Conservation (phyloP, 805 yeast genomes). For the Candida peoriensis region DNA sequence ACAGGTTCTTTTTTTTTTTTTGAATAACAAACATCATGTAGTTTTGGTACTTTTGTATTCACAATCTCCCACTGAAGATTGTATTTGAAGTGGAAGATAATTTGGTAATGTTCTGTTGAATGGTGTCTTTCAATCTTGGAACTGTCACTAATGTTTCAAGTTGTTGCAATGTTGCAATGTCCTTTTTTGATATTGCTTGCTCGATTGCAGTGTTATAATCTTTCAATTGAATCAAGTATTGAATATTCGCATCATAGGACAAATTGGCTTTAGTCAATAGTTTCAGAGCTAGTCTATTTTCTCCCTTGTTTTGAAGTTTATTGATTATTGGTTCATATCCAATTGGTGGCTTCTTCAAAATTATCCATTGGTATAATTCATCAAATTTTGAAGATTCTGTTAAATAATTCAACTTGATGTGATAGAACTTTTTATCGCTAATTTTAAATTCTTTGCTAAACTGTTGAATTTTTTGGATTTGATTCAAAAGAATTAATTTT, state of each 20-base stretch:
- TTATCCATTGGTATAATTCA: conserved; percentile 49
- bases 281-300: conserved; percentile 15
- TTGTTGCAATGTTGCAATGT: conserved; percentile 6
- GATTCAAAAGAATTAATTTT: conserved; percentile 41
- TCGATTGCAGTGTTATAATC: conserved; percentile 18
- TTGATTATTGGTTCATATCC: conserved; percentile 56
- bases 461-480: conserved; percentile 39
- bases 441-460: conserved; percentile 37
- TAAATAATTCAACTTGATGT: conserved; percentile 44
- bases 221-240: conserved; percentile 14
- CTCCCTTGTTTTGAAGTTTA: conserved; percentile 12
- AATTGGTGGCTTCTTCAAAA: conserved; percentile 56
- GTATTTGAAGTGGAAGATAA: conserved; percentile 2
- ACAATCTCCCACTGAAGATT: conserved; percentile 1
- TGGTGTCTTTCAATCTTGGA: conserved; percentile 8
- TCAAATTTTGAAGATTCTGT: conserved; percentile 46
- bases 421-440: conserved; percentile 51
- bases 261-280: conserved; percentile 13
- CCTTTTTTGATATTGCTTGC: conserved; percentile 18
- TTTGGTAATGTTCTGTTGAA: conserved; percentile 6
- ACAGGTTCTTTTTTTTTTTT: too few species aligned
- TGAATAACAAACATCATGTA: too few species aligned
- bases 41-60: too few species aligned
- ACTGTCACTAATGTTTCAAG: conserved; percentile 6
- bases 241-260: conserved; percentile 12